A percentile compares a stretch with the other conserved stretches of the same genome.
Evolutionary conservation across 805 yeast species (phyloP).

Genomic region (Candida wancherniae): DNA sequence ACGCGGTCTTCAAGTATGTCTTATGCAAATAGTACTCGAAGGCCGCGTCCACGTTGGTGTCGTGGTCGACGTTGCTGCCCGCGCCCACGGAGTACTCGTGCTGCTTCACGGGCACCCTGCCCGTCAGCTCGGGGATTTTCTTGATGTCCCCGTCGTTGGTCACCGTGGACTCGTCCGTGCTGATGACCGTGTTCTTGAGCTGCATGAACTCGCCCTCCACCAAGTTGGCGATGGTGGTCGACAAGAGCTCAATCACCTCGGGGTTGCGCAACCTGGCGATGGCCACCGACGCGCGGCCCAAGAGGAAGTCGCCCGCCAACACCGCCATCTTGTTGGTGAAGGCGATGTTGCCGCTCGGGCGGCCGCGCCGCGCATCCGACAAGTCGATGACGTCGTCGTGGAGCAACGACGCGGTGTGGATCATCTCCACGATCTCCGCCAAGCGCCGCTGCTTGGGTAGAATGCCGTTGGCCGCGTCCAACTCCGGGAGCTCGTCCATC

Average conservation of each 20-base stretch:
- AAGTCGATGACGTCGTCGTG: conserved; percentile 97
- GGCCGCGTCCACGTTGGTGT: conserved; percentile 72
- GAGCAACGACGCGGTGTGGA: conserved; percentile 90
- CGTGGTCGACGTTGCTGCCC: conserved; percentile 48
- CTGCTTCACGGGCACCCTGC: conserved; percentile 54
- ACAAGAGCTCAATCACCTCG: conserved; percentile 93
- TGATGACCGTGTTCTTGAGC: conserved; percentile 81
- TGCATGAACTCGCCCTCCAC: conserved; percentile 99
- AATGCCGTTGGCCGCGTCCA: conserved; percentile 63
- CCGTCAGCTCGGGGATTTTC: conserved; percentile 53
- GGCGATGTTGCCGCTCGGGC: conserved; percentile 88
- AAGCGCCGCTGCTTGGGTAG: conserved; percentile 91
- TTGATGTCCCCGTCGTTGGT: conserved; percentile 46
- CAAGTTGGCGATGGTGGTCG: conserved; percentile 92
- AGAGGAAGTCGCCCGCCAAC: conserved; percentile 90
- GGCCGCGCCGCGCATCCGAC: conserved; percentile 82
- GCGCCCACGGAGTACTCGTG: conserved; percentile 52
- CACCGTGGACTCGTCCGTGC: conserved; percentile 39
- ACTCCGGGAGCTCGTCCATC: conserved; percentile 62
- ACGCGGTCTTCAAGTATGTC: conserved; percentile 92
- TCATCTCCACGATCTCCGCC: conserved; percentile 98
- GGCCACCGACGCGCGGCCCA: conserved; percentile 95
- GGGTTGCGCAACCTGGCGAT: conserved; percentile 89
- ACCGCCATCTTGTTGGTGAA: conserved; percentile 97
- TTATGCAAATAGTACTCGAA: conserved; percentile 94